A percentile compares a stretch with the other conserved stretches of the same genome.
phyloP scores from a whole-genome alignment of 148 eudicot genomes.

The Heliosperma pusillum region DNA sequence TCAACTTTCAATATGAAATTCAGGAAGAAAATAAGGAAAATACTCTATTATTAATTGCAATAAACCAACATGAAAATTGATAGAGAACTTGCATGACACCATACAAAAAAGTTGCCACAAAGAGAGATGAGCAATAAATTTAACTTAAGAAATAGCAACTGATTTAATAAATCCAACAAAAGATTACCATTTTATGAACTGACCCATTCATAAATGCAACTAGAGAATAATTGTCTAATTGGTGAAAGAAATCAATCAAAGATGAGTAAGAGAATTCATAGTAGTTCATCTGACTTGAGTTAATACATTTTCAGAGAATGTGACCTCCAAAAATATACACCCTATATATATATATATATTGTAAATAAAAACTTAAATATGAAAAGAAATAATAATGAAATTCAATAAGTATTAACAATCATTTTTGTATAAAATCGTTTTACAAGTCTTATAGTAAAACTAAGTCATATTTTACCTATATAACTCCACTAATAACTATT shows the following conservation, averaged over 20 bases:
- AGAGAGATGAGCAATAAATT: slow-evolving; percentile 27
- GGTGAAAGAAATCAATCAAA: slow-evolving; percentile 31
- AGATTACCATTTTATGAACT: slow-evolving; percentile 33
- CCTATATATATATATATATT: too few relatives aligned
- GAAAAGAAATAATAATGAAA: too few relatives aligned
- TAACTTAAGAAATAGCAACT: slow-evolving; percentile 15
- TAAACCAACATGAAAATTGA: slow-evolving; percentile 20
- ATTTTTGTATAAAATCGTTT: too few relatives aligned
- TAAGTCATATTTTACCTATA: too few relatives aligned
- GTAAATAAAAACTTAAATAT: too few relatives aligned
- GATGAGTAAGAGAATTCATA: slow-evolving; percentile 3
- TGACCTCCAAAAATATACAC: too few relatives aligned
- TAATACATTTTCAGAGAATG: neutral
- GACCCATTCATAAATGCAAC: slow-evolving; percentile 32
- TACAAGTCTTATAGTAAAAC: too few relatives aligned
- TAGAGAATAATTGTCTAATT: slow-evolving; percentile 29
- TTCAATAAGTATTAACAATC: too few relatives aligned
- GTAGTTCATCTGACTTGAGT: neutral
- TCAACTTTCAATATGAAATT: slow-evolving; percentile 6
- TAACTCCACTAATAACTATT: too few relatives aligned
- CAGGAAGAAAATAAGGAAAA: neutral
- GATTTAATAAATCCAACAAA: slow-evolving; percentile 29
- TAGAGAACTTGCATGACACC: slow-evolving; percentile 6
- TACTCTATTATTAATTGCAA: neutral
- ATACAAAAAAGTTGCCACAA: slow-evolving; percentile 18